Evolutionary conservation across 768 basidiomycete genomes (phyloP).

Genomic region (Kwoniella shandongensis): DNA sequence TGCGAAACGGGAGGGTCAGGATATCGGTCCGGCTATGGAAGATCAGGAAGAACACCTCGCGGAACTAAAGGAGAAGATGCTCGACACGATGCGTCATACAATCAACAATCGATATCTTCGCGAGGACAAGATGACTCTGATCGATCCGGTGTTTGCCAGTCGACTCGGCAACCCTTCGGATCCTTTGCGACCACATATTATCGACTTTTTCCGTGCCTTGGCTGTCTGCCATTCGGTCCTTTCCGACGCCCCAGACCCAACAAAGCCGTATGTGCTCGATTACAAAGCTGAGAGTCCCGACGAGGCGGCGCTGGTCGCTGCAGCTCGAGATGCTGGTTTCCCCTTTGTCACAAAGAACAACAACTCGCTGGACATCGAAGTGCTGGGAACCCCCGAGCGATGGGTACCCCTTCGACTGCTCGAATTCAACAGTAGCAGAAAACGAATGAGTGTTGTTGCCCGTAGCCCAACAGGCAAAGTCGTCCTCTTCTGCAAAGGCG

Average conservation of each 20-base stretch:
- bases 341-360: slow-evolving; percentile 77
- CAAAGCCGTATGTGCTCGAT: slow-evolving; percentile 65
- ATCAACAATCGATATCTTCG: slow-evolving; percentile 90
- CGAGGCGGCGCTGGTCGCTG: slow-evolving; percentile 88
- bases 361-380: slow-evolving; percentile 79
- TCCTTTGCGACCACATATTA: slow-evolving; percentile 66
- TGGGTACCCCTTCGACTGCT: slow-evolving; percentile 76
- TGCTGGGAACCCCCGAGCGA: slow-evolving; percentile 81
- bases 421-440: slow-evolving; percentile 92
- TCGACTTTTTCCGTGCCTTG: slow-evolving; percentile 91
- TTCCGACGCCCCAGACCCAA: slow-evolving; percentile 66
- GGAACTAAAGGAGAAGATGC: slow-evolving; percentile 71
- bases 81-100: slow-evolving; percentile 66
- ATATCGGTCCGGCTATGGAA: slow-evolving; percentile 62
- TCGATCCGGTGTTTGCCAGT: slow-evolving; percentile 79
- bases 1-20: slow-evolving; percentile 74
- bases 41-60: slow-evolving; percentile 70
- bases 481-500: slow-evolving; percentile 92
- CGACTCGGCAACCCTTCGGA: slow-evolving; percentile 66
- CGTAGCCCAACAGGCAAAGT: slow-evolving; percentile 79
- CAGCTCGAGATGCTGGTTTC: slow-evolving; percentile 89
- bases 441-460: slow-evolving; percentile 91
- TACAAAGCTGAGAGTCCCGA: slow-evolving; percentile 98
- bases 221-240: slow-evolving; percentile 90
- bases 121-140: slow-evolving; percentile 75